Conservation (phyloP, 805 yeast species). For the Pichia paraexigua region DNA sequence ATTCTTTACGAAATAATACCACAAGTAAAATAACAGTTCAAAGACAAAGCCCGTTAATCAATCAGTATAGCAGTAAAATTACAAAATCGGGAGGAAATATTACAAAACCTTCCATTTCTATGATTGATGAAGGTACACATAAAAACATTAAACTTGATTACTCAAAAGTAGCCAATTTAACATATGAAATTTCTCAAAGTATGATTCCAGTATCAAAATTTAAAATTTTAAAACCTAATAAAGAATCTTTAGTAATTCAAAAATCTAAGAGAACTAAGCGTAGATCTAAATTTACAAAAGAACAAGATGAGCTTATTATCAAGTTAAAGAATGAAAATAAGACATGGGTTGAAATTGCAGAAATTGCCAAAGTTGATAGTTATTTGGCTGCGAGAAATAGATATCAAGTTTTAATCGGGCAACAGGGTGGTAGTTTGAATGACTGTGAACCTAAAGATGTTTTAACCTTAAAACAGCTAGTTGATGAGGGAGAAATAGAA, state of each 20-base stretch:
- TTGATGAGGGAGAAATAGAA: slow-evolving; percentile 64
- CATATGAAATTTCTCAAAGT: slow-evolving; percentile 21
- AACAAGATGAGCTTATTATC: slow-evolving; percentile 61
- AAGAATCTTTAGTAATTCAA: slow-evolving; percentile 16
- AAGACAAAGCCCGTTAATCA: background rate
- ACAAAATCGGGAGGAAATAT: background rate
- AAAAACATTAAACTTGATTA: slow-evolving; percentile 8
- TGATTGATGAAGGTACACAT: slow-evolving; percentile 2
- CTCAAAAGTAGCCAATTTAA: slow-evolving; percentile 16
- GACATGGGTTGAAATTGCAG: slow-evolving; percentile 70
- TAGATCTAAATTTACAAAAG: slow-evolving; percentile 59
- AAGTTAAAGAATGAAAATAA: slow-evolving; percentile 54
- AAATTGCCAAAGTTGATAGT: slow-evolving; percentile 52
- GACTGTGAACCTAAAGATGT: slow-evolving; percentile 57
- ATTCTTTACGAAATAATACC: background rate
- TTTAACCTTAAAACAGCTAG: slow-evolving; percentile 37
- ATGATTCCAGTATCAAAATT: slow-evolving; percentile 24
- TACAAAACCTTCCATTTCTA: background rate
- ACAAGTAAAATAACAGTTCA: background rate
- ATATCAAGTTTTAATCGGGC: slow-evolving; percentile 75
- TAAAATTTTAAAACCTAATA: slow-evolving; percentile 16
- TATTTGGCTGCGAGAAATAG: slow-evolving; percentile 69
- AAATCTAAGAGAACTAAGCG: slow-evolving; percentile 44
- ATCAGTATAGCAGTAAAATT: background rate
- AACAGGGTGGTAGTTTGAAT: slow-evolving; percentile 67